These are phyloP conservation scores for Leptographium radiaticola DNA, from an alignment of 2,329 filamentous ascomycete species.

Conservation along the genomic window DNA sequence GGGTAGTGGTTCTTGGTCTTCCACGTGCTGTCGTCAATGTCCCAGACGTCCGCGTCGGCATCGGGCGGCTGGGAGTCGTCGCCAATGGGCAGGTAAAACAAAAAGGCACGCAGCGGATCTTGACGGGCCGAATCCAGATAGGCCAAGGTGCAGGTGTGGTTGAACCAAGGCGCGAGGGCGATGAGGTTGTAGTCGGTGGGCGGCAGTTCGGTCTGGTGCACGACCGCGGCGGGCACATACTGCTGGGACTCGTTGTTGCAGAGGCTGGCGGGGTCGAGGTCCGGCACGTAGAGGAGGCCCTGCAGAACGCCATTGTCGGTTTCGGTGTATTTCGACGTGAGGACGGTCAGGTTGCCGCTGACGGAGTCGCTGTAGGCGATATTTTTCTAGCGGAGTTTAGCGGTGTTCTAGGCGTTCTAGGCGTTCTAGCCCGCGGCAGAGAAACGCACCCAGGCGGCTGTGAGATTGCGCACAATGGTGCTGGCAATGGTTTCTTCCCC, in stretches of 20 bases:
- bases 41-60: conserved; percentile 53
- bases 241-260: conserved; percentile 51
- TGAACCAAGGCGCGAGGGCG: conserved; percentile 79
- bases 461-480: conserved; percentile 44
- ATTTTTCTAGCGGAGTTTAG: conserved; percentile 18
- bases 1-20: conserved; percentile 58
- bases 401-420: neutral
- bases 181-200: conserved; percentile 59
- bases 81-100: conserved; percentile 49
- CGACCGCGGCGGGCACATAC: conserved; percentile 66
- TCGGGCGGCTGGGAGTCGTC: conserved; percentile 50
- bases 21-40: conserved; percentile 58
- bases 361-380: conserved; percentile 41
- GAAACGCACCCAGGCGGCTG: conserved; percentile 37
- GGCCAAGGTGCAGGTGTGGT: conserved; percentile 54
- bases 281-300: conserved; percentile 78
- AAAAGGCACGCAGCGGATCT: conserved; percentile 47
- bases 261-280: conserved; percentile 40
- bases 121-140: conserved; percentile 52
- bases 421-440: neutral
- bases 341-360: conserved; percentile 53
- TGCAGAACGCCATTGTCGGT: conserved; percentile 48
- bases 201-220: conserved; percentile 56
- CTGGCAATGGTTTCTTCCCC: conserved; percentile 35
- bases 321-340: conserved; percentile 55